Evolutionary conservation across 2,329 filamentous ascomycete genomes (phyloP).

Genomic region (Penicillium sp.): DNA sequence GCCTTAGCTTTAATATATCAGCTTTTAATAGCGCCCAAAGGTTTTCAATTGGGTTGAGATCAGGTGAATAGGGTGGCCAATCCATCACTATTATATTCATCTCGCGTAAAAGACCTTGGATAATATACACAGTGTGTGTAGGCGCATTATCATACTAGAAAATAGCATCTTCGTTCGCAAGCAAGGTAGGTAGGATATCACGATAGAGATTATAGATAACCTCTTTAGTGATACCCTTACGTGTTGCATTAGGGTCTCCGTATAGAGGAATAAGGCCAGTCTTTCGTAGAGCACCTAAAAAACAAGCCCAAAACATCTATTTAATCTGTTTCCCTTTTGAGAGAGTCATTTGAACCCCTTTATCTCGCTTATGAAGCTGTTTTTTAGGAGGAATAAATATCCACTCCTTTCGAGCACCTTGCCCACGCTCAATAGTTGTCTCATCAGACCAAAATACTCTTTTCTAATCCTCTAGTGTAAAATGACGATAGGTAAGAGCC

Average conservation of each 20-base stretch:
- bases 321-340: background rate
- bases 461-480: background rate
- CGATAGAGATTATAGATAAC: background rate
- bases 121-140: slow-evolving; percentile 11
- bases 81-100: slow-evolving; percentile 18
- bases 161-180: slow-evolving; percentile 8
- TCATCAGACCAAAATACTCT: too few relatives aligned
- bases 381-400: background rate
- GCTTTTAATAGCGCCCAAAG: too few relatives aligned
- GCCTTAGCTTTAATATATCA: too few relatives aligned
- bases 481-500: background rate
- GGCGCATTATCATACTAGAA: slow-evolving; percentile 22
- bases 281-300: background rate
- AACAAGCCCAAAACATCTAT: background rate
- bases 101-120: slow-evolving; percentile 8
- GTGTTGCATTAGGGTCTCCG: background rate
- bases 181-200: slow-evolving; percentile 14
- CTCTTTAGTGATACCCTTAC: too few relatives aligned
- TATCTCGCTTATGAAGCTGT: background rate
- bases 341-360: background rate
- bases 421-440: background rate
- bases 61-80: slow-evolving; percentile 16
- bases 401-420: background rate
- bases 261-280: background rate
- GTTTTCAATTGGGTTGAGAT: slow-evolving; percentile 24